Conservation (phyloP, 768 basidiomycete species). For the Lactarius vividus region DNA sequence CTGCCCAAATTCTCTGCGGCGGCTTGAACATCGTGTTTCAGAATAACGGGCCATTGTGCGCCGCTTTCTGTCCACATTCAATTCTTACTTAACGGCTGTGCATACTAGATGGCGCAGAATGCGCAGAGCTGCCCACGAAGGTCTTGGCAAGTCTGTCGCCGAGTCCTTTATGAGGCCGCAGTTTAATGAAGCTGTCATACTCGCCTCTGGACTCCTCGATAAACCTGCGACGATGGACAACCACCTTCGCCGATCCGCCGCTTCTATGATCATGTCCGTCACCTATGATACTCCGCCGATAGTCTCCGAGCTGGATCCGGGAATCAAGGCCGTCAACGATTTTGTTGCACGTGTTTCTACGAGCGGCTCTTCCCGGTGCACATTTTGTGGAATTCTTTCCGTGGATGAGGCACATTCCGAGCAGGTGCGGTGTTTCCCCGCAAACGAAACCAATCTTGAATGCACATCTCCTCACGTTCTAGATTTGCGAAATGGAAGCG, state of each 20-base stretch:
- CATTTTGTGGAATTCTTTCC: slow-evolving; percentile 21
- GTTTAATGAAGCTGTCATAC: slow-evolving; percentile 5
- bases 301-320: not conserved
- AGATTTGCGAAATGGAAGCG: too few species aligned
- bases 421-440: not conserved
- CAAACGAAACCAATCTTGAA: too few species aligned
- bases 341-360: not conserved
- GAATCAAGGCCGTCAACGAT: not conserved
- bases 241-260: not conserved
- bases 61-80: not conserved
- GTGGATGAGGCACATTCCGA: slow-evolving; percentile 18
- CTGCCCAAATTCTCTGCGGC: slow-evolving; percentile 21
- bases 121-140: slow-evolving; percentile 18
- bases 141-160: not conserved
- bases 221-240: not conserved
- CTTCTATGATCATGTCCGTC: slow-evolving; percentile 18
- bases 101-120: slow-evolving; percentile 22
- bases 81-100: not conserved
- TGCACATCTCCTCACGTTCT: too few species aligned
- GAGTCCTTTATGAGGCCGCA: not conserved
- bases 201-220: not conserved
- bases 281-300: slow-evolving; percentile 15
- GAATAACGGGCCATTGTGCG: slow-evolving; percentile 21
- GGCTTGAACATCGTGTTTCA: slow-evolving; percentile 18
- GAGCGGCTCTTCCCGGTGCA: slow-evolving; percentile 8